Base-by-base conservation (phyloP, 805 yeast species). In the Clavispora phyllophila region DNA sequence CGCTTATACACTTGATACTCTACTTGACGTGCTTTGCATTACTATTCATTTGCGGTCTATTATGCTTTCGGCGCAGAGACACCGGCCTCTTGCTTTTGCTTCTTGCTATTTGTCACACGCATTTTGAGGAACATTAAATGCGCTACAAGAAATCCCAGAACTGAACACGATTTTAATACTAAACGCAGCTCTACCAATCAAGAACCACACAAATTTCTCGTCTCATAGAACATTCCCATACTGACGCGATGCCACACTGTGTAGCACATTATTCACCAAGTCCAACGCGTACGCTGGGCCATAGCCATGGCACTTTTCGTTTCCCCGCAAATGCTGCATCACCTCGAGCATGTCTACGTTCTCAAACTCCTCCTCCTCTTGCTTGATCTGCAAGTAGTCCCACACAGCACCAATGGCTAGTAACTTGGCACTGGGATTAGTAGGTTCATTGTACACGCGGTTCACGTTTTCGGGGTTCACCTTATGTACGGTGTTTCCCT, bases 331-430 rank as follows among this genome's bases (percentile, higher is more conserved):
- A 22, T 59, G 61, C 15, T 63, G 58, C 82, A 87, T 79, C 3
- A 87, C 76, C 28, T 60, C 65, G n/a, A 69, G 62, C 34, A 84
- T 66, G 56, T 84, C 84, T 32, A 84, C 54, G 8, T 73, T 73
- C 18, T 62, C 55, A 29, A 66, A 72, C 40, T 75, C 71, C n/a
- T 68, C 62, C 33, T 68, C 70, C 43, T 72, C 77, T 19, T 72
- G 63, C 45, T 69, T 67, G 49, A 73, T 63, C 44, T 61, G 68
- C 37, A 88, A 61, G 57, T 83, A 84, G 58, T 87, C 91, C 96
- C 96, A 88, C 2, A 86, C 82, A 2, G 91, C 93, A 15, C 86
- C 79, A 0, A 86, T 68, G 0, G 89, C 87, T 46, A 87, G 63
- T 34, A 85, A 68, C 53, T 75, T 73, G 24, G 64, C 60, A 2